phyloP scores from a whole-genome alignment of 2,329 filamentous ascomycete species.

The Phialophora macrospora region DNA sequence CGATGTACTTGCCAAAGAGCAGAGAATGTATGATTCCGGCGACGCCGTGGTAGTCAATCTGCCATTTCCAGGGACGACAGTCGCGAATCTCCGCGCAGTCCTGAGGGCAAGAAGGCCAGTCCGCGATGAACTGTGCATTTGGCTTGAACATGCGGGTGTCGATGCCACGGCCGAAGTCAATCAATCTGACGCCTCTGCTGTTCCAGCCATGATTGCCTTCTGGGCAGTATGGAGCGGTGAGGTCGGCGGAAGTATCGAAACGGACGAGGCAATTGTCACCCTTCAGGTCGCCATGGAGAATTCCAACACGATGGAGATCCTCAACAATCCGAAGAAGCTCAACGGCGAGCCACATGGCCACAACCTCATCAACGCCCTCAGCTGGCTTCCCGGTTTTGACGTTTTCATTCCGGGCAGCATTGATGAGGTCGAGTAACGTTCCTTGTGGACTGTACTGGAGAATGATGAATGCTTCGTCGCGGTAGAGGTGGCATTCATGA shows the following conservation, averaged over 20 bases:
- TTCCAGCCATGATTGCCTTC: conserved; percentile 80
- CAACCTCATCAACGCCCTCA: conserved; percentile 74
- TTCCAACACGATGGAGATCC: conserved; percentile 74
- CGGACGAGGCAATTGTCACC: conserved; percentile 93
- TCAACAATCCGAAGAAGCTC: conserved; percentile 91
- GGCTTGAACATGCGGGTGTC: conserved; percentile 85
- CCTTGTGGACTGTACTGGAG: conserved; percentile 88
- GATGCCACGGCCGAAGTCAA: conserved; percentile 93
- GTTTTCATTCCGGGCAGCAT: conserved; percentile 74
- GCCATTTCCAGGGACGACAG: conserved; percentile 92
- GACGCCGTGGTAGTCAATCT: conserved; percentile 93
- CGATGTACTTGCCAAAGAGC: conserved; percentile 93
- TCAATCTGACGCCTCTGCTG: conserved; percentile 78
- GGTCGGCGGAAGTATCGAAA: conserved; percentile 55
- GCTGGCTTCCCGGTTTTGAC: conserved; percentile 54
- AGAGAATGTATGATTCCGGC: conserved; percentile 86
- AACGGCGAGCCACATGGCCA: conserved; percentile 94
- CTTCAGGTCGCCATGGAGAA: conserved; percentile 94
- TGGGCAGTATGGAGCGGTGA: conserved; percentile 69
- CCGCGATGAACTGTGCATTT: conserved; percentile 85
- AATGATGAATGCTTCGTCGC: conserved; percentile 86
- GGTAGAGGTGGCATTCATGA: conserved; percentile 89
- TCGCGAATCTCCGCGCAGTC: conserved; percentile 98
- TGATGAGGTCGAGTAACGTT: conserved; percentile 92
- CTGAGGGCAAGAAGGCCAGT: conserved; percentile 86